These are phyloP conservation scores for Geotrichum citri-aurantii DNA, from an alignment of 1,139 yeast genomes.

Conservation along the genomic window DNA sequence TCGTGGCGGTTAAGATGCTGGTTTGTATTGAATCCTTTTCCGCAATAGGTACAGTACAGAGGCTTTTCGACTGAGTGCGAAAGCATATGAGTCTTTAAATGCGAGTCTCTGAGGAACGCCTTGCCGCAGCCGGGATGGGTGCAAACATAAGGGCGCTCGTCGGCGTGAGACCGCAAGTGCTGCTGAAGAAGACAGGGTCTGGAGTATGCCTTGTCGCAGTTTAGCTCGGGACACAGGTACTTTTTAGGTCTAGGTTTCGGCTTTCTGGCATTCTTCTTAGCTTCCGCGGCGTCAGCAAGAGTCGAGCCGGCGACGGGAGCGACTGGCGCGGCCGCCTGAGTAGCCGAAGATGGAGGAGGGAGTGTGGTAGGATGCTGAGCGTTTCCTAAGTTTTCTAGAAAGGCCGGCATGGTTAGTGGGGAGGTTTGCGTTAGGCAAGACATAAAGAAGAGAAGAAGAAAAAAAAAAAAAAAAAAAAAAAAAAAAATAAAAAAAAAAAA, in stretches of 20 bases:
- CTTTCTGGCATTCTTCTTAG: slow-evolving; percentile 11
- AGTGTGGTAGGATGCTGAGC: slow-evolving; percentile 2
- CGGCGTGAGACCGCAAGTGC: slow-evolving; percentile 67
- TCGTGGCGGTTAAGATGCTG: slow-evolving; percentile 85
- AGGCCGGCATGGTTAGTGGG: slow-evolving; percentile 6
- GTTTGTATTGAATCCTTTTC: slow-evolving; percentile 71
- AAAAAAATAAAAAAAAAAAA: too few species aligned
- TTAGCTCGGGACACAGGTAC: slow-evolving; percentile 54
- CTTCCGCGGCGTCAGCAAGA: background rate
- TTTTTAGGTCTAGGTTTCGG: slow-evolving; percentile 46
- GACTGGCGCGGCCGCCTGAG: background rate
- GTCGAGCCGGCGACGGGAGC: slow-evolving; percentile 1
- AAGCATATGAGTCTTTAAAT: slow-evolving; percentile 65
- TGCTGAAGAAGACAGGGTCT: slow-evolving; percentile 81
- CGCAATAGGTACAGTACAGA: slow-evolving; percentile 66
- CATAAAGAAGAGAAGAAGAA: background rate
- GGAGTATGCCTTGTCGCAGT: slow-evolving; percentile 70
- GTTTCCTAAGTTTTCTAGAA: slow-evolving; percentile 8
- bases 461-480: too few species aligned
- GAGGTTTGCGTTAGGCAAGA: background rate
- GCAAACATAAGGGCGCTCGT: slow-evolving; percentile 73
- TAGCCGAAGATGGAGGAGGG: slow-evolving; percentile 1
- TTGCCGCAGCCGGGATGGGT: slow-evolving; percentile 48
- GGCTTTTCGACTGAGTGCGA: slow-evolving; percentile 62
- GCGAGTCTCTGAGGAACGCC: slow-evolving; percentile 69